Base-by-base conservation (phyloP, 2,329 filamentous ascomycete species). In the Emergomyces pasteurianus region DNA sequence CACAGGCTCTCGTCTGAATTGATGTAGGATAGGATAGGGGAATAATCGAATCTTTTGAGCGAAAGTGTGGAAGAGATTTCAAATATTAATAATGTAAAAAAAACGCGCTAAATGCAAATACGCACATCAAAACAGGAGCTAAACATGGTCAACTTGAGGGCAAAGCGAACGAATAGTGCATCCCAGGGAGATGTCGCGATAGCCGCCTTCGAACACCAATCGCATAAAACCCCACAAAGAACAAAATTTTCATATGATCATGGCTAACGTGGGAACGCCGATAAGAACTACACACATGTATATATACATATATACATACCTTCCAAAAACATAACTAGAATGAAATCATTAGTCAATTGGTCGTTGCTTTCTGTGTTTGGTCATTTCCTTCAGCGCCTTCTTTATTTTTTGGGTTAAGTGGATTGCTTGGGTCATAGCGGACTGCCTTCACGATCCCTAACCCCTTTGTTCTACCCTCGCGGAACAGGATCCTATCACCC, bases 381-480 rank as follows among this genome's bases (percentile, higher is more conserved):
- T 16, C 58, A 55, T 63, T 58, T 26, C 58, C 62, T 46, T 67
- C 66, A 10, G 49, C 61, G 3, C 64, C 38, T 70, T 68, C 46
- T 68, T 70, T 57, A 46, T 31, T 36, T 8, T 76, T 71, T 4
- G 75, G 72, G 61, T 75, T 77, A 54, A 82, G 66, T 7, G 79
- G 79, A n/a, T 79, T 75, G 3, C 65, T 68, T 78, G 85, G 80
- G 72, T 97, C 91, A 72, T 97, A 99, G 2, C 91, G 91, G 0
- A 97, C 82, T 46, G 85, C 83, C 73, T 96, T 96, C 57, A 99
- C 90, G 64, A 99, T 96, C 0, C 94, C 94, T 0, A 99, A 77
- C 0, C 94, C 94, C 78, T 97, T 97, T 0, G 94, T 99, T 63
- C 91, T 83, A 0, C 94, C 94, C 77, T 99, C 94, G 49, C 94